phyloP scores from a whole-genome alignment of 495 filamentous ascomycete species.

The Lichina pygmaea region DNA sequence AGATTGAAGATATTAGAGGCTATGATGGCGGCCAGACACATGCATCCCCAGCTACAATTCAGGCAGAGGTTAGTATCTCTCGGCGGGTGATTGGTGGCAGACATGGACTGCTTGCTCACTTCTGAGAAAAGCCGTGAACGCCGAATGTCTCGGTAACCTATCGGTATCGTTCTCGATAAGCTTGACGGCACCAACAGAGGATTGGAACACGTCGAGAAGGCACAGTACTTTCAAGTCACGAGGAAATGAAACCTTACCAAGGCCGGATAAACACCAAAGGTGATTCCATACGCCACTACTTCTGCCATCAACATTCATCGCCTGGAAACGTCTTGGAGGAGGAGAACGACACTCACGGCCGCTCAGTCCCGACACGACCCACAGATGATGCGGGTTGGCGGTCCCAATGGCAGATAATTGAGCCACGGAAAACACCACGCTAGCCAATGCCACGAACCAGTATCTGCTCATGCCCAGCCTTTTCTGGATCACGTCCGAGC shows the following conservation, averaged over 20 bases:
- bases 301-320: neutral
- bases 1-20: conserved; percentile 82
- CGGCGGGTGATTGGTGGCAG: neutral
- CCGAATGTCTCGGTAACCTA: conserved; percentile 56
- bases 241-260: conserved; percentile 24
- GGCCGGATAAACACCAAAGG: conserved; percentile 87
- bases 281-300: conserved; percentile 58
- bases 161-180: neutral
- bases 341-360: conserved; percentile 16
- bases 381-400: conserved; percentile 51
- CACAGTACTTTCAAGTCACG: too few species aligned
- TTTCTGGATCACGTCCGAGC: conserved; percentile 72
- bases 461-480: conserved; percentile 50
- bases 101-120: conserved; percentile 9
- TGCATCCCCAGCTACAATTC: conserved; percentile 46
- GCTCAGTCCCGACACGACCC: conserved; percentile 52
- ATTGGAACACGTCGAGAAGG: neutral
- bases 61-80: neutral
- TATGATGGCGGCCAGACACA: conserved; percentile 68
- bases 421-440: conserved; percentile 49
- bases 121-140: conserved; percentile 60
- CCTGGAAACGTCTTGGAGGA: neutral
- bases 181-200: neutral
- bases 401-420: conserved; percentile 61
- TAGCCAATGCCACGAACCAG: conserved; percentile 66